phyloP scores from a whole-genome alignment of 495 filamentous ascomycete genomes.

The Amniculicola lignicola region DNA sequence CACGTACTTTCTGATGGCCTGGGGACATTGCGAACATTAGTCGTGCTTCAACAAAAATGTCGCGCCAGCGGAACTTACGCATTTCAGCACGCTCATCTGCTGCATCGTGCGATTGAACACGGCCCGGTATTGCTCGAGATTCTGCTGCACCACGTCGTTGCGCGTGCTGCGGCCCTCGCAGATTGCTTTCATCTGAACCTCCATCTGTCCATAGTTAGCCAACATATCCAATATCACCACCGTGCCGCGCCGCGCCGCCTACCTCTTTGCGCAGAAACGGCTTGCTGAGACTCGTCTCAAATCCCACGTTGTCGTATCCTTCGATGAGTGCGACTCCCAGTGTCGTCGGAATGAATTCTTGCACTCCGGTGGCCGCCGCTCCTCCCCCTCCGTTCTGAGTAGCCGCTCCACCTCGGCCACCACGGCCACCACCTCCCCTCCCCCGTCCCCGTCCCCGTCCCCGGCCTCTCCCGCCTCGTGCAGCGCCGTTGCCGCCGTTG shows the following conservation, averaged over 20 bases:
- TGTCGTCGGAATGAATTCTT: conserved; percentile 87
- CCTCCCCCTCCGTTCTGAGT: conserved; percentile 47
- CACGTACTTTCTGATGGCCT: conserved; percentile 42
- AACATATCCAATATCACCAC: conserved; percentile 5
- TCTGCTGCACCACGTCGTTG: conserved; percentile 71
- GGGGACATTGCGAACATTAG: conserved; percentile 18
- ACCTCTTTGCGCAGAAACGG: conserved; percentile 93
- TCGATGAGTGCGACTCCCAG: conserved; percentile 87
- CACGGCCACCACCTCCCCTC: conserved; percentile 45
- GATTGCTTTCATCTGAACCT: conserved; percentile 88
- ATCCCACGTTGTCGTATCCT: conserved; percentile 86
- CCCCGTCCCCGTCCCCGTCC: conserved; percentile 49
- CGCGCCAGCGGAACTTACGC: conserved; percentile 48
- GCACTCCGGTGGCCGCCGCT: conserved; percentile 55
- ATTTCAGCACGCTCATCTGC: conserved; percentile 71
- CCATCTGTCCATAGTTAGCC: conserved; percentile 57
- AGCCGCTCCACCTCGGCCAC: conserved; percentile 44
- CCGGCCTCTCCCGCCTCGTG: conserved; percentile 34
- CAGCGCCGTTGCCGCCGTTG: conserved; percentile 31
- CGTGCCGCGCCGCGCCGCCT: conserved; percentile 11
- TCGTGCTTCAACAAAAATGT: conserved; percentile 13
- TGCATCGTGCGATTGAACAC: conserved; percentile 75
- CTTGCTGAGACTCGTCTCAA: conserved; percentile 88
- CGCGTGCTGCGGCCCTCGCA: conserved; percentile 80
- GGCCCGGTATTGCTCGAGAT: conserved; percentile 75